phyloP scores from a whole-genome alignment of 495 filamentous ascomycete genomes.

The Hypoxylon lienhwacheense region DNA sequence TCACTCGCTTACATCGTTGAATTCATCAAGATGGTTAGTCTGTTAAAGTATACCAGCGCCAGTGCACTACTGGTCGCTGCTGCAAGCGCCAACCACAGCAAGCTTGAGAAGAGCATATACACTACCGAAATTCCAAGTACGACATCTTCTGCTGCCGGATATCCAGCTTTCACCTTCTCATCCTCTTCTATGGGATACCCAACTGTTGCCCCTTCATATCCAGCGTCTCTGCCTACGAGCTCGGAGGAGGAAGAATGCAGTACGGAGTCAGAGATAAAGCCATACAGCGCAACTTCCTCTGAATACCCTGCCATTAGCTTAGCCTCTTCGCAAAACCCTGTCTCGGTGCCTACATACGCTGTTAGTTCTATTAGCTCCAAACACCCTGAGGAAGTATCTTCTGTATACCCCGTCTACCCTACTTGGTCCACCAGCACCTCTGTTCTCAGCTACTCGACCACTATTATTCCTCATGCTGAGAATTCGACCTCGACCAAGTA shows the following conservation, averaged over 20 bases:
- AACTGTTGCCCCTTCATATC: conserved; percentile 19
- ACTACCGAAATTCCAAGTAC: conserved; percentile 32
- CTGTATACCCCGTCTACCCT: conserved; percentile 23
- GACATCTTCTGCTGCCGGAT: conserved; percentile 20
- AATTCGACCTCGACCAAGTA: conserved; percentile 17
- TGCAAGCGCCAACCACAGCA: conserved; percentile 28
- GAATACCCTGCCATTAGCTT: not conserved
- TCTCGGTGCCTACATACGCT: not conserved
- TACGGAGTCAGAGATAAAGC: conserved; percentile 20
- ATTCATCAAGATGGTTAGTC: conserved; percentile 34
- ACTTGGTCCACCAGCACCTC: conserved; percentile 7
- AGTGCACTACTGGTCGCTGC: conserved; percentile 35
- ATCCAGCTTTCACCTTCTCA: conserved; percentile 21
- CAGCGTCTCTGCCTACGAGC: conserved; percentile 16
- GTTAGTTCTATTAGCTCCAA: too few relatives aligned
- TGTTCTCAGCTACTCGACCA: conserved; percentile 5
- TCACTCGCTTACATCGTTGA: conserved; percentile 33
- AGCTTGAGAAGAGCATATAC: too few relatives aligned
- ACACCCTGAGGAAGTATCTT: too few relatives aligned
- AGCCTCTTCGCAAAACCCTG: not conserved
- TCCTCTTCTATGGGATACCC: conserved; percentile 20
- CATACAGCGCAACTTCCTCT: conserved; percentile 12
- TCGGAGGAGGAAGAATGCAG: conserved; percentile 32
- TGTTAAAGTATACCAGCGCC: conserved; percentile 39
- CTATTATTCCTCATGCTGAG: conserved; percentile 8